Conservation (phyloP, 2,329 filamentous ascomycete genomes). For the Aspergillus carbonarius region DNA sequence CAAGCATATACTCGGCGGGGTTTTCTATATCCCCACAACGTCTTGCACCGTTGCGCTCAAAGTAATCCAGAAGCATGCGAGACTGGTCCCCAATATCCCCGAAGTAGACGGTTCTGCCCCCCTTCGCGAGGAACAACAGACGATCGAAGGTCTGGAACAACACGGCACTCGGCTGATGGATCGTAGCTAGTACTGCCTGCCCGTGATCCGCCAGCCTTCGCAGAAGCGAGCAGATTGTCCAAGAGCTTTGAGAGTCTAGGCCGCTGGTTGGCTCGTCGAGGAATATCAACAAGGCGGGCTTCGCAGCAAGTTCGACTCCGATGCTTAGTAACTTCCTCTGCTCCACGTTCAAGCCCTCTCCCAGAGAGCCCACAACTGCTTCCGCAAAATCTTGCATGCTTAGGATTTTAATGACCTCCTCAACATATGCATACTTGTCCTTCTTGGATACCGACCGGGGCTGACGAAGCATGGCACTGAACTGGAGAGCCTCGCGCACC, state of each 20-base stretch:
- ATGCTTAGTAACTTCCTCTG: slow-evolving; percentile 77
- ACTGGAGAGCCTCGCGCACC: slow-evolving; percentile 81
- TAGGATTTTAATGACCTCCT: slow-evolving; percentile 81
- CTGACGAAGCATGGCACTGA: slow-evolving; percentile 81
- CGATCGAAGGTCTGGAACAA: slow-evolving; percentile 79
- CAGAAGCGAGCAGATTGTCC: slow-evolving; percentile 80
- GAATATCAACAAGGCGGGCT: slow-evolving; percentile 81
- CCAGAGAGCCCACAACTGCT: slow-evolving; percentile 81
- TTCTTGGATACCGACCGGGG: slow-evolving; percentile 65
- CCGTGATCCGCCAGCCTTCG: slow-evolving; percentile 84
- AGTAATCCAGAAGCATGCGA: slow-evolving; percentile 58
- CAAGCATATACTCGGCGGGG: slow-evolving; percentile 72
- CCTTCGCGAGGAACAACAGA: slow-evolving; percentile 61
- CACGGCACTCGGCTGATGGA: slow-evolving; percentile 89
- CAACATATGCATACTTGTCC: slow-evolving; percentile 82
- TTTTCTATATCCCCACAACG: slow-evolving; percentile 62
- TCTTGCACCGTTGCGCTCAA: slow-evolving; percentile 61
- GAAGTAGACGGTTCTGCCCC: slow-evolving; percentile 67
- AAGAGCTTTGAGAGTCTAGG: slow-evolving; percentile 86
- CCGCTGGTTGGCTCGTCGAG: slow-evolving; percentile 88
- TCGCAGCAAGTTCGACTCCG: slow-evolving; percentile 87
- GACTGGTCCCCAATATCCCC: slow-evolving; percentile 63
- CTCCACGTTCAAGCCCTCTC: slow-evolving; percentile 67
- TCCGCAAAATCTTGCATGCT: slow-evolving; percentile 88
- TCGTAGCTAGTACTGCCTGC: slow-evolving; percentile 87